A percentile compares a stretch with the other conserved stretches of the same genome.
phyloP scores from a whole-genome alignment of 495 filamentous ascomycete species.

The Aspergillus diversus region DNA sequence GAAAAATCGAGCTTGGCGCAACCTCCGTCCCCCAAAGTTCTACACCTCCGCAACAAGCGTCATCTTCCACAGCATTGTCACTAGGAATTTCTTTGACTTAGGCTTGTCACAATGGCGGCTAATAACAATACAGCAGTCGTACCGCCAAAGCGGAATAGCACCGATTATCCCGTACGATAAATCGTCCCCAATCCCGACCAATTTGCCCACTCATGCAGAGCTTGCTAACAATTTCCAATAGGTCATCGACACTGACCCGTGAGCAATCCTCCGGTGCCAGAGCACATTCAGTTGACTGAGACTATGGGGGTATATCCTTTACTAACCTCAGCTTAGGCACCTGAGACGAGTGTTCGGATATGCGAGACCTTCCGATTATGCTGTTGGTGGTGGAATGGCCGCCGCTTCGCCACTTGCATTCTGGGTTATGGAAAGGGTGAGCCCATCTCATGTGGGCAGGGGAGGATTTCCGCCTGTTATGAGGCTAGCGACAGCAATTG shows the following conservation, averaged over 20 bases:
- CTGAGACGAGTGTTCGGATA: slow-evolving; percentile 86
- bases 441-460: slow-evolving; percentile 77
- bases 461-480: slow-evolving; percentile 81
- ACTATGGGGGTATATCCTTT: background rate
- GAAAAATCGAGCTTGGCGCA: slow-evolving; percentile 30
- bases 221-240: slow-evolving; percentile 46
- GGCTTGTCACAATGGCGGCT: slow-evolving; percentile 57
- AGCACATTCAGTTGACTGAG: background rate
- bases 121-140: slow-evolving; percentile 62
- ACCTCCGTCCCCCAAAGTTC: slow-evolving; percentile 32
- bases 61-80: slow-evolving; percentile 14
- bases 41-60: slow-evolving; percentile 19
- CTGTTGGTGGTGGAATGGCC: slow-evolving; percentile 63
- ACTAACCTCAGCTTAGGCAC: slow-evolving; percentile 64
- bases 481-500: slow-evolving; percentile 74
- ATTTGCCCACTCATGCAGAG: slow-evolving; percentile 4
- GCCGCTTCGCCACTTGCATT: slow-evolving; percentile 72
- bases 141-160: slow-evolving; percentile 72
- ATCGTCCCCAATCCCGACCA: slow-evolving; percentile 14
- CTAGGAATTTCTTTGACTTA: slow-evolving; percentile 18
- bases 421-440: slow-evolving; percentile 76
- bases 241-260: slow-evolving; percentile 99
- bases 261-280: slow-evolving; percentile 41
- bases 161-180: slow-evolving; percentile 76
- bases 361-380: slow-evolving; percentile 82